Conservation (phyloP, 2,329 filamentous ascomycete species). For the Ceratocystiopsis sp. region DNA sequence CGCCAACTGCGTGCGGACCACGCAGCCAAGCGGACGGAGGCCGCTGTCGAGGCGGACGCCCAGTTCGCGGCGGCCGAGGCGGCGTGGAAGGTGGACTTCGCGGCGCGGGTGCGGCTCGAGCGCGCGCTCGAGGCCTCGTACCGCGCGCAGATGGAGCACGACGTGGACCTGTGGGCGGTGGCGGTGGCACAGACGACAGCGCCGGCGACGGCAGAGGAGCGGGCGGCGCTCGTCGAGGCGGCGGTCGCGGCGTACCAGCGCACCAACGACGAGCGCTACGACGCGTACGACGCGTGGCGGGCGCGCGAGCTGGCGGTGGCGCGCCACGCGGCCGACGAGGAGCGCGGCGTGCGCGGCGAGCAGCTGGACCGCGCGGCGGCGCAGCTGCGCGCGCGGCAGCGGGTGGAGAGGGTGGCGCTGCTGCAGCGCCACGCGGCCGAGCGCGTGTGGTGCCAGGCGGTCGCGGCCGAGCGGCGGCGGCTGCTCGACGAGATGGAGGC, state of each 20-base stretch:
- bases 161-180: constrained; percentile 1
- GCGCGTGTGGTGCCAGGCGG: constrained; percentile 26
- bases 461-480: constrained; percentile 25
- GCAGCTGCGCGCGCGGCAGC: constrained; percentile 13
- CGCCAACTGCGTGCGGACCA: constrained; percentile 18
- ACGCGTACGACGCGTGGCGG: constrained; percentile 20
- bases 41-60: constrained; percentile 12
- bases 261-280: constrained; percentile 24
- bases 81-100: constrained; percentile 23
- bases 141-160: constrained; percentile 5
- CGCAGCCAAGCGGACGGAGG: constrained; percentile 15
- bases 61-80: constrained; percentile 19
- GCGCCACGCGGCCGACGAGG: constrained; percentile 20
- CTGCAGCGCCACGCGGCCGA: constrained; percentile 23
- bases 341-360: constrained; percentile 23
- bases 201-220: constrained; percentile 20
- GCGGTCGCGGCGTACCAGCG: constrained; percentile 20
- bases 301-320: constrained; percentile 22
- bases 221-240: constrained; percentile 13
- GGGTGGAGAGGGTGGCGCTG: constrained; percentile 17
- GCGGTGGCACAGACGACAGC: constrained; percentile 18
- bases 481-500: constrained; percentile 25
- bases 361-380: constrained; percentile 23
- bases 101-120: constrained; percentile 23
- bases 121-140: constrained; percentile 27